phyloP scores from a whole-genome alignment of 305 asterid species.

The Coffea humblotiana region DNA sequence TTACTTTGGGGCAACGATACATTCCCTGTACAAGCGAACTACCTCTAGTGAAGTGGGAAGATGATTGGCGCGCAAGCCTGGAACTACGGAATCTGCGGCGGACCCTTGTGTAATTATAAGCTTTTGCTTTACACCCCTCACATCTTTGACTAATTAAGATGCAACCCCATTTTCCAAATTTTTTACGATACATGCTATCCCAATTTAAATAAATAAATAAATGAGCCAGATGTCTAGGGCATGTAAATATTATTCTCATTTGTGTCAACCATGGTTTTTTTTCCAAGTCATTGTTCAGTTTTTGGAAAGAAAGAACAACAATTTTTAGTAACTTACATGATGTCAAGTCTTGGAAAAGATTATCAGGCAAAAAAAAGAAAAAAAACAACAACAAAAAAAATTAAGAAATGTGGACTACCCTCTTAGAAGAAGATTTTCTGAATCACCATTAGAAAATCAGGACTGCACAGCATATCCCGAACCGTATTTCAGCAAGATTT shows the following conservation, averaged over 20 bases:
- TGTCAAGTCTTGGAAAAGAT: background rate
- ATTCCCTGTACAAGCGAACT: background rate
- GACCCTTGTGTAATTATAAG: background rate
- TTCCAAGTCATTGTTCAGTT: background rate
- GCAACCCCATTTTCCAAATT: background rate
- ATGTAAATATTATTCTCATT: background rate
- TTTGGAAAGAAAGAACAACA: background rate
- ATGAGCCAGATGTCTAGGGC: background rate
- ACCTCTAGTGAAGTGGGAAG: background rate
- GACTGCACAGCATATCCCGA: background rate
- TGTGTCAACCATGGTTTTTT: background rate
- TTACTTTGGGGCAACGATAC: background rate
- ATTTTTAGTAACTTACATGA: background rate
- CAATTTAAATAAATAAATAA: too few relatives aligned
- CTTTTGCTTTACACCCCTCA: background rate
- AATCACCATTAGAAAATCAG: background rate
- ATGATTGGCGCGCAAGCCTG: constrained; percentile 13
- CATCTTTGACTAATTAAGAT: background rate
- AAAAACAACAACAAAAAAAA: too few relatives aligned
- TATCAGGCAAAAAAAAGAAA: background rate
- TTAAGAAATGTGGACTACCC: background rate
- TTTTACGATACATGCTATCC: background rate
- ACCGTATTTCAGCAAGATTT: background rate
- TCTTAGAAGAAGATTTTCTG: background rate
- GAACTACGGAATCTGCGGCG: constrained; percentile 6